Conservation (phyloP, 768 basidiomycete species). For the Coprinellus micaceus region DNA sequence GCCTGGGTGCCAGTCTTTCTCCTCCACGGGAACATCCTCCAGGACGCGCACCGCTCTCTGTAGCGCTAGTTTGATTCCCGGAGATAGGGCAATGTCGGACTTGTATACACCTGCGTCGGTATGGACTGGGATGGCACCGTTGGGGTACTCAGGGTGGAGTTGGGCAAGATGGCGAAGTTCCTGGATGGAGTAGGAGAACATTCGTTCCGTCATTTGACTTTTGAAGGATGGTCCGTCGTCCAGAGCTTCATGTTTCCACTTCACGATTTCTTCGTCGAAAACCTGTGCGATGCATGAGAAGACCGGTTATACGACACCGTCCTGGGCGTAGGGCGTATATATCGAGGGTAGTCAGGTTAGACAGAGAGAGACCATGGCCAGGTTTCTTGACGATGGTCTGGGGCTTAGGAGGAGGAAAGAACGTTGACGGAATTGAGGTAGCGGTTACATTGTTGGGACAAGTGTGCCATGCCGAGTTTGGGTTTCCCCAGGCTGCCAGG, state of each 20-base stretch:
- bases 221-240: neutral
- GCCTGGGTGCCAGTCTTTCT: slow-evolving; percentile 44
- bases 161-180: slow-evolving; percentile 19
- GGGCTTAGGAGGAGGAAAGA: too few relatives aligned
- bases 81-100: slow-evolving; percentile 27
- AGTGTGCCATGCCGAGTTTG: too few relatives aligned
- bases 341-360: slow-evolving; percentile 29
- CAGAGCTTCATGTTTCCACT: slow-evolving; percentile 15
- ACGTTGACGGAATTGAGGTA: too few relatives aligned
- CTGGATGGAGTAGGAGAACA: slow-evolving; percentile 17
- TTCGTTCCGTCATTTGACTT: slow-evolving; percentile 12
- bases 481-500: too few relatives aligned
- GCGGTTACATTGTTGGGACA: too few relatives aligned
- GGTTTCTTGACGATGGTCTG: too few relatives aligned
- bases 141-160: slow-evolving; percentile 4
- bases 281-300: slow-evolving; percentile 6
- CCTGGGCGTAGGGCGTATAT: slow-evolving; percentile 15
- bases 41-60: slow-evolving; percentile 21
- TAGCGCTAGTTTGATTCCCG: slow-evolving; percentile 17
- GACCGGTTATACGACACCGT: neutral
- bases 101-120: slow-evolving; percentile 14
- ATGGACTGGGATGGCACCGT: slow-evolving; percentile 15
- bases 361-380: slow-evolving; percentile 22
- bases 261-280: slow-evolving; percentile 13
- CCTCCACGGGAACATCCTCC: slow-evolving; percentile 29